Evolutionary conservation across 495 filamentous ascomycete species (phyloP).

Genomic region (Echria macrotheca): DNA sequence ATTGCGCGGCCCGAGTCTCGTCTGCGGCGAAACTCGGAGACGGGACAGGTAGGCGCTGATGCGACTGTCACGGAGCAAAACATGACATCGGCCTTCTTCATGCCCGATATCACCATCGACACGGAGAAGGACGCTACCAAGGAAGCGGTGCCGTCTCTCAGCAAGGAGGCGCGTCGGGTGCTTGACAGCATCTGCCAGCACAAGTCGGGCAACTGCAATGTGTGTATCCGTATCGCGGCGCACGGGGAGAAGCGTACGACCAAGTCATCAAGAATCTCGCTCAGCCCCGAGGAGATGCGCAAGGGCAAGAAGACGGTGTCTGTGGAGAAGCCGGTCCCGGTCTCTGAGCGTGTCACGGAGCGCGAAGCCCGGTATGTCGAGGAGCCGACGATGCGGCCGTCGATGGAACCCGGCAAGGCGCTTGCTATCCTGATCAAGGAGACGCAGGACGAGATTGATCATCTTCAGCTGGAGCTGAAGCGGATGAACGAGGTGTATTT

Average conservation of each 20-base stretch:
- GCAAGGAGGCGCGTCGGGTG: slow-evolving; percentile 50
- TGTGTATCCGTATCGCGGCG: slow-evolving; percentile 58
- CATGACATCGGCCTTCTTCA: slow-evolving; percentile 75
- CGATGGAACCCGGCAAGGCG: slow-evolving; percentile 66
- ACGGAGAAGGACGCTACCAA: slow-evolving; percentile 21
- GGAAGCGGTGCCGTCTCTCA: slow-evolving; percentile 33
- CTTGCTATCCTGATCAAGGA: slow-evolving; percentile 75
- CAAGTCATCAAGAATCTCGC: slow-evolving; percentile 9
- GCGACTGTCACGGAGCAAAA: slow-evolving; percentile 41
- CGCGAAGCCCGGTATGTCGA: slow-evolving; percentile 47
- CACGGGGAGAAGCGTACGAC: slow-evolving; percentile 28
- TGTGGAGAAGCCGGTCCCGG: slow-evolving; percentile 63
- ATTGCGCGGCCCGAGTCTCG: slow-evolving; percentile 20
- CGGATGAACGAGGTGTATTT: slow-evolving; percentile 57
- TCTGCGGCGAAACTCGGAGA: slow-evolving; percentile 30
- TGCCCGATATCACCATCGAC: slow-evolving; percentile 43
- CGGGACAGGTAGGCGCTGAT: slow-evolving; percentile 19
- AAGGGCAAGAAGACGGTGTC: slow-evolving; percentile 51
- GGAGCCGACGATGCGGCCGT: slow-evolving; percentile 71
- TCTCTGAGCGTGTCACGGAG: slow-evolving; percentile 55
- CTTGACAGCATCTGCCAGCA: slow-evolving; percentile 57
- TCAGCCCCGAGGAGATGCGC: slow-evolving; percentile 25
- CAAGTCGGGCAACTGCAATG: slow-evolving; percentile 64
- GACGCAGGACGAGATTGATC: slow-evolving; percentile 75
- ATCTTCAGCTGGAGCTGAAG: slow-evolving; percentile 65